Evolutionary conservation across 257 asterid species (phyloP), one percentile per base, ranked within the genome.

Genomic region (Lycium ferocissimum): DNA sequence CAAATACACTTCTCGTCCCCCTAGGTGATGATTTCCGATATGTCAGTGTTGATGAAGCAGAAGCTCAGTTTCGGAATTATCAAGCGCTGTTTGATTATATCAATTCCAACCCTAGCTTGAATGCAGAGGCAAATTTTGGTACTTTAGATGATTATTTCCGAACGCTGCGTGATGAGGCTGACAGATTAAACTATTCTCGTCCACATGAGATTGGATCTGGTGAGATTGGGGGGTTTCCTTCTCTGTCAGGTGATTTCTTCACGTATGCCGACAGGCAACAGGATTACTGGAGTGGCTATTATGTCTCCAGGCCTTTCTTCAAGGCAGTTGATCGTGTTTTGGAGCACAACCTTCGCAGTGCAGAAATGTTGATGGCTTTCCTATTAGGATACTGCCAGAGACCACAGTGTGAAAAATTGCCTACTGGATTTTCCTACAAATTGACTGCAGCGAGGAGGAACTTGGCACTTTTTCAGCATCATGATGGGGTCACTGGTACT

Each of bases 211-310:
- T 91, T 84, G 99, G 98, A 20, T 97, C 99, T 59, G 91, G 91
- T 89, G 97, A 94, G 90, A 89, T 94, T 56, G 94, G 92, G 81
- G 98, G 99, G 37, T 97, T 97, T 86, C 98, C 99, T 86, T 91
- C 98, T 88, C 88, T 97, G 59, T 92, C 98, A 1, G 98, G 99
- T 54, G 98, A 97, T 84, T 95, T 97, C 91, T 95, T 97, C 85
- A 97, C 99, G 38, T 97, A 95, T 56, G 98, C 98, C 9, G 99
- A 97, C 86, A 92, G 99, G 83, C 93, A 93, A 69, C 94, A 94
- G 86, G 99, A 97, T 90, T 97, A 97, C 85, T 95, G 99, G 99
- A 95, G 99, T 72, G 99, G 99, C 70, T 97, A 97, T 88, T 95
- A 97, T 88, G 99, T 97, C 79, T 95, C 99, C 61, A 92, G 99